Percentiles rank a stretch among this genome's conserved stretches.
Conservation (phyloP, 345 rosid genomes). For the Fremontodendron californicum region DNA sequence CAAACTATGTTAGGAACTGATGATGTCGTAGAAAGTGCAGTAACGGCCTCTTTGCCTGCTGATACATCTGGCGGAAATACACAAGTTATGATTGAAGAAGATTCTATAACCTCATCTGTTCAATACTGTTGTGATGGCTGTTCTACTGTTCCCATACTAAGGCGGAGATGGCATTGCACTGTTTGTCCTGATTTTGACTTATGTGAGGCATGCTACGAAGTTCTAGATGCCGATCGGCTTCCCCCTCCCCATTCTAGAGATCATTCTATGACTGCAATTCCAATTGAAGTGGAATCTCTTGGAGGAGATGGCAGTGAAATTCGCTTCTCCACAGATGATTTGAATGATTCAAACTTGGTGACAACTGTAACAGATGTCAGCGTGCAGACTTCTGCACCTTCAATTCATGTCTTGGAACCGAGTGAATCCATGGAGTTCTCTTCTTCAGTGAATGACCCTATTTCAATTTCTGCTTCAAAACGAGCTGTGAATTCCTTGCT, state of each 20-base stretch:
- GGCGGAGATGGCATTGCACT: slow-evolving; percentile 99
- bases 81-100: slow-evolving; percentile 92
- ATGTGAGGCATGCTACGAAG: slow-evolving; percentile 94
- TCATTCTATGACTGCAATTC: slow-evolving; percentile 94
- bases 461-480: slow-evolving; percentile 91
- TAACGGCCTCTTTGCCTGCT: slow-evolving; percentile 49
- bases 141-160: slow-evolving; percentile 89
- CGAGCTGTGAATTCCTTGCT: slow-evolving; percentile 90
- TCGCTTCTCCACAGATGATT: slow-evolving; percentile 74
- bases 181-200: slow-evolving; percentile 96
- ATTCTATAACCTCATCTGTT: slow-evolving; percentile 88
- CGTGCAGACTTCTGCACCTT: slow-evolving; percentile 63
- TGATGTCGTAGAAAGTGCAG: slow-evolving; percentile 62
- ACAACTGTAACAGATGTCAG: slow-evolving; percentile 44
- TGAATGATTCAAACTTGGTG: slow-evolving; percentile 49
- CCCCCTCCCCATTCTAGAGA: slow-evolving; percentile 93
- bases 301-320: slow-evolving; percentile 80
- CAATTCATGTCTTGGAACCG: slow-evolving; percentile 93
- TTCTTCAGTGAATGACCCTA: slow-evolving; percentile 59
- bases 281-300: slow-evolving; percentile 86
- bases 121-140: slow-evolving; percentile 99
- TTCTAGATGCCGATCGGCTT: slow-evolving; percentile 73
- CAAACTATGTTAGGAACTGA: slow-evolving; percentile 85
- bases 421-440: slow-evolving; percentile 81
- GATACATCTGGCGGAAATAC: slow-evolving; percentile 61